These are phyloP conservation scores for Dactylellina parvicollis DNA, from an alignment of 2,329 filamentous ascomycete species.

Conservation along the genomic window DNA sequence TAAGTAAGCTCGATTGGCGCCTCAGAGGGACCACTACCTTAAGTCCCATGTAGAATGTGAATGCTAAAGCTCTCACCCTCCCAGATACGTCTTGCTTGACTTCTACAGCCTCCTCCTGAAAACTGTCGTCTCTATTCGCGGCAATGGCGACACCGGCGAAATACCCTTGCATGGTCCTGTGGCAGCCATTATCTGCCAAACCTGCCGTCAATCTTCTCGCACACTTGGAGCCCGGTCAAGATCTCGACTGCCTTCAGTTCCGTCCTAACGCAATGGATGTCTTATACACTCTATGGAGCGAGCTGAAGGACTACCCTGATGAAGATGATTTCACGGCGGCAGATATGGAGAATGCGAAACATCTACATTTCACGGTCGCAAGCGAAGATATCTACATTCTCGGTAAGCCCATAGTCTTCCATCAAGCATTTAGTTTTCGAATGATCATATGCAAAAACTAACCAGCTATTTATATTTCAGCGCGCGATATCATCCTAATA, in stretches of 20 bases:
- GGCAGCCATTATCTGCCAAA: constrained; percentile 1
- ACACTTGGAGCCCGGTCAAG: background rate
- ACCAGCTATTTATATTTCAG: background rate
- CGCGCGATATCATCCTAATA: background rate
- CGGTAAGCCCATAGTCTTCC: background rate
- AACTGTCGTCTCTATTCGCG: background rate
- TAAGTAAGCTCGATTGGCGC: too few species aligned
- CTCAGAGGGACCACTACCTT: too few species aligned
- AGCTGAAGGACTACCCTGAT: background rate
- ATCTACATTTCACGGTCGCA: background rate
- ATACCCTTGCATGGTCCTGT: background rate
- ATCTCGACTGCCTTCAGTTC: constrained; percentile 1
- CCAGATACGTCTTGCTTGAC: too few species aligned
- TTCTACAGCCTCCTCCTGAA: too few species aligned
- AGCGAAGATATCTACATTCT: constrained; percentile 5
- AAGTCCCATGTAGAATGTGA: too few species aligned
- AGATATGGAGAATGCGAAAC: background rate
- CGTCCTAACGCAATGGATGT: constrained; percentile 10
- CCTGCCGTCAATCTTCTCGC: background rate
- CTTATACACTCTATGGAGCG: constrained; percentile 1
- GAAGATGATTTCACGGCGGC: background rate
- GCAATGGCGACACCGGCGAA: background rate
- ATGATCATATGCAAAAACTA: background rate
- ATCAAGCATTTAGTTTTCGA: too few species aligned
- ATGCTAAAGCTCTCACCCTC: too few species aligned